These are phyloP conservation scores for Aphanomyces invadans DNA, from an alignment of 352 stramenopile species.

Conservation along the genomic window DNA sequence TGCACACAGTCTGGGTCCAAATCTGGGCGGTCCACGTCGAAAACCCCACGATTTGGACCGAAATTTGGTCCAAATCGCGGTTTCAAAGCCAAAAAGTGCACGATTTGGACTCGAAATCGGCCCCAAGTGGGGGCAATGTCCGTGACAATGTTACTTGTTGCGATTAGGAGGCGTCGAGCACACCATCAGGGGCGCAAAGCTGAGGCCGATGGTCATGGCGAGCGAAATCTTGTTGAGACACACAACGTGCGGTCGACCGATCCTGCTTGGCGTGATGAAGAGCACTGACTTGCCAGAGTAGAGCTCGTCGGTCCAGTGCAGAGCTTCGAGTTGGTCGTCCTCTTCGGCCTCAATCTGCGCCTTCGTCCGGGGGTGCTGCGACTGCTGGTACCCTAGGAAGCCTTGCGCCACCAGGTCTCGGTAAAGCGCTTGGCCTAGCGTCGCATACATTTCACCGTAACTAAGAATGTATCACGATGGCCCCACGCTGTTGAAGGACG, in stretches of 20 bases:
- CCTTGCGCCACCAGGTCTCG: slow-evolving; percentile 39
- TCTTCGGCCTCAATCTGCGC: not conserved
- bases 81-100: no score
- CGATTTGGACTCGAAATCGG: no score
- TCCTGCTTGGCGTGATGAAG: slow-evolving; percentile 57
- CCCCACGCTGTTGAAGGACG: not conserved
- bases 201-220: slow-evolving; percentile 53
- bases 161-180: no score
- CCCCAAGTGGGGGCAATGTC: no score
- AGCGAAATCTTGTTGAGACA: slow-evolving; percentile 68
- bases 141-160: no score
- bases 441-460: slow-evolving; percentile 55
- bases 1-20: no score
- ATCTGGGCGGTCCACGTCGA: no score
- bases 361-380: slow-evolving; percentile 2
- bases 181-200: slow-evolving; percentile 65
- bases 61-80: no score
- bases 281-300: slow-evolving; percentile 48
- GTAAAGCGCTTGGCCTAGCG: slow-evolving; percentile 44
- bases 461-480: slow-evolving; percentile 52
- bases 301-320: slow-evolving; percentile 41
- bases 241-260: slow-evolving; percentile 47
- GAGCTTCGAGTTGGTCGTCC: slow-evolving; percentile 30
- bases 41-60: no score
- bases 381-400: slow-evolving; percentile 39